A percentile compares a stretch with the other conserved stretches of the same genome.
Evolutionary conservation across 2,329 filamentous ascomycete genomes (phyloP).

Genomic region (Cladophialophora yegresii): DNA sequence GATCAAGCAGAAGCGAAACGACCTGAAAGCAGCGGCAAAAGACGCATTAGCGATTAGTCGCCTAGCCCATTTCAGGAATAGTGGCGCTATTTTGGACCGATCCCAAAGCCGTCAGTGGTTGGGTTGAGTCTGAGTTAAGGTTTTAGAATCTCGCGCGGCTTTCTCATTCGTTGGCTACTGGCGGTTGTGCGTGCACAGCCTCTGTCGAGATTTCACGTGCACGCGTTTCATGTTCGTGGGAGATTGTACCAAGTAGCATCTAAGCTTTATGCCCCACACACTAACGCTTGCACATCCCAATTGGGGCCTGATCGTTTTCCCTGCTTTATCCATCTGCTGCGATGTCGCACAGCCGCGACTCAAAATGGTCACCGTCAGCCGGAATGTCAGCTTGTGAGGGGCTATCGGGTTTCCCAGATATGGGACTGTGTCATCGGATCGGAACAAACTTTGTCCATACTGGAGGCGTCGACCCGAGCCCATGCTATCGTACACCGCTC

Average conservation of each 20-base stretch:
- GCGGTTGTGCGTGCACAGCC: neutral
- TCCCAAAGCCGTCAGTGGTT: too few relatives aligned
- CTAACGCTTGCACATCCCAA: conserved; percentile 3
- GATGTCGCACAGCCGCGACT: neutral
- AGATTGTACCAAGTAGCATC: neutral
- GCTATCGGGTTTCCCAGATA: neutral
- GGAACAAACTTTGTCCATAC: neutral
- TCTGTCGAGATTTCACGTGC: neutral
- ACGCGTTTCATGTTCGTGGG: conserved; percentile 5
- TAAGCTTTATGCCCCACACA: conserved; percentile 7
- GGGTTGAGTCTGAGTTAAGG: conserved; percentile 1
- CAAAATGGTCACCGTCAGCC: neutral
- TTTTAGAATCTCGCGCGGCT: neutral
- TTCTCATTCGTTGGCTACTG: neutral
- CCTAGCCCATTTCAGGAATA: neutral
- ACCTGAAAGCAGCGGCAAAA: neutral
- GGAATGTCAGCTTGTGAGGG: neutral
- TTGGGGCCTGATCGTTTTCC: neutral
- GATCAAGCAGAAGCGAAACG: neutral
- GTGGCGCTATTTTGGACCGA: neutral
- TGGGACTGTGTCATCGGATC: neutral
- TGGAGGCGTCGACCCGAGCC: neutral
- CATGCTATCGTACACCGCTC: neutral
- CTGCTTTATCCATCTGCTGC: neutral
- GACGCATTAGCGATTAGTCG: neutral